Evolutionary conservation across 495 filamentous ascomycete genomes (phyloP).

Genomic region (Pseudoneurospora amorphoporcata): DNA sequence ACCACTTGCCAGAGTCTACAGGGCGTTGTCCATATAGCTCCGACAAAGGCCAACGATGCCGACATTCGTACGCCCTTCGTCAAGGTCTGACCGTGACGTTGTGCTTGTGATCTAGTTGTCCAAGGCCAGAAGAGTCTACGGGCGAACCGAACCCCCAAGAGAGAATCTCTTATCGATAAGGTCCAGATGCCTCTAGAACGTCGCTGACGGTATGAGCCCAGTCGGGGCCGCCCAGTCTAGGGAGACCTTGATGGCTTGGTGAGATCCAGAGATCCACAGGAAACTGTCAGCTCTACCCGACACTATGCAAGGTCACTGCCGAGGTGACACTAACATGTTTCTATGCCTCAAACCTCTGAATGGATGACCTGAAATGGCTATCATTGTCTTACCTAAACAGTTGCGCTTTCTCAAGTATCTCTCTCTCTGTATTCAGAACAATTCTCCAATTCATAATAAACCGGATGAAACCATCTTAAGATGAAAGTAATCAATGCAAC

Average conservation of each 20-base stretch:
- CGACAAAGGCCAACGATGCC: no score
- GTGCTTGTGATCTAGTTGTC: background rate
- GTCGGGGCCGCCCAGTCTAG: no score
- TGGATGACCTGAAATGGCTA: background rate
- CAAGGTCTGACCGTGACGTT: background rate
- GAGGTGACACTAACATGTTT: background rate
- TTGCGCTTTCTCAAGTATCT: background rate
- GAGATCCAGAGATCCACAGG: background rate
- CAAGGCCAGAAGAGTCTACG: background rate
- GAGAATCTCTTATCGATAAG: background rate
- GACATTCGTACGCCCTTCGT: background rate
- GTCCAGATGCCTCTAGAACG: background rate
- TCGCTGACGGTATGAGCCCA: background rate
- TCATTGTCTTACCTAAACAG: background rate
- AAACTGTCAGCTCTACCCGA: background rate
- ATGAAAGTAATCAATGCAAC: no score
- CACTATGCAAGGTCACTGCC: background rate
- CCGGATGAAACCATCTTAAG: background rate
- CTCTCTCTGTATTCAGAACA: background rate
- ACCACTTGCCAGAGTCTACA: background rate
- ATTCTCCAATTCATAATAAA: background rate
- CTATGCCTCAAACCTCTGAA: background rate
- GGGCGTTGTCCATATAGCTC: background rate
- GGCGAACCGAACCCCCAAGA: background rate
- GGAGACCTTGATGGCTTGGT: background rate